Evolutionary conservation across 2,329 filamentous ascomycete genomes (phyloP), one percentile per base, ranked within the genome.

Genomic region (Fusarium protoensiforme): DNA sequence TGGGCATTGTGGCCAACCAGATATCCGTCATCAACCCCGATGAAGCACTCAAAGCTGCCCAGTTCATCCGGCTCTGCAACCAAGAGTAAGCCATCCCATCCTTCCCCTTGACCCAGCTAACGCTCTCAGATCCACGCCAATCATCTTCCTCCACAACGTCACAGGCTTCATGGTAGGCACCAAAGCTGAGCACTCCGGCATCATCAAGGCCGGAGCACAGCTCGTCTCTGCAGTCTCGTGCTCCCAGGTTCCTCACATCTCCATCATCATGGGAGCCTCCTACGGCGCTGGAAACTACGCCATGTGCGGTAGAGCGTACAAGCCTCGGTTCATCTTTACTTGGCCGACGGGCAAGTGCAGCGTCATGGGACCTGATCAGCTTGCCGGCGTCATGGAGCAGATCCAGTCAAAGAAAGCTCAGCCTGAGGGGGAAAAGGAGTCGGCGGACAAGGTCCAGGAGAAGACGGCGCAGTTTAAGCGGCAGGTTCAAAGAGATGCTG

Each of bases 81-180:
- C 54, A 57, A 29, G 54, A 57, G 54, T 57, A 27, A 27, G 54
- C 4, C 33, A 27, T 56, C 16, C 1, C 18, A 20, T 29, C 22
- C 18, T 10, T 18, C 54, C 5, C 7, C 16, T 13, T 8, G 7
- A 20, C 8, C 16, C 2, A 8, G 2, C 54, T 57, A 11, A 57
- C 54, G 1, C 18, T 76, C 76, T 6, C 9, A 77, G 82, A 64
- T 78, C 79, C 29, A 80, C 72, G 0, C 84, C 84, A 0, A 85
- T 86, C 16, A 75, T 86, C 7, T 86, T 85, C 75, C 74, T 86
- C 0, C 84, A 86, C 73, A 86, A 86, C 48, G 84, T 86, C 1
- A 86, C 85, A 0, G 84, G 84, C 1, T 86, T 86, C 76, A 86
- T 86, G 84, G 84, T 86, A 5, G 85, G 85, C 5, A 72, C 81